phyloP scores from a whole-genome alignment of 495 filamentous ascomycete genomes.

The Bryoglossum gracile region DNA sequence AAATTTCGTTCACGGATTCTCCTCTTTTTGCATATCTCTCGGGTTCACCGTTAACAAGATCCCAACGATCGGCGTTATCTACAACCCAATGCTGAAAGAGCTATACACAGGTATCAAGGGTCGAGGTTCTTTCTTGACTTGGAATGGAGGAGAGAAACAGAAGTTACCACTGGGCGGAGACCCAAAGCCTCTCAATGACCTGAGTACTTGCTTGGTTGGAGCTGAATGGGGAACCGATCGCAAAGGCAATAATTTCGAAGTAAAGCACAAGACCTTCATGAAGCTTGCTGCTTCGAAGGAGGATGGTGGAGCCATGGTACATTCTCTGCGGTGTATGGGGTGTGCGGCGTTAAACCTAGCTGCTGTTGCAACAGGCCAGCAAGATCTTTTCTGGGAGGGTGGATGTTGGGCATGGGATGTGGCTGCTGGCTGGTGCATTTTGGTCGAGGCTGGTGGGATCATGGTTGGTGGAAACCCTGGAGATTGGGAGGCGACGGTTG shows the following conservation, averaged over 20 bases:
- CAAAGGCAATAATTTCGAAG: constrained; percentile 64
- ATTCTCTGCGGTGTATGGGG: constrained; percentile 65
- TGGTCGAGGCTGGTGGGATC: constrained; percentile 75
- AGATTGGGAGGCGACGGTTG: constrained; percentile 65
- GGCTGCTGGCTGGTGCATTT: constrained; percentile 82
- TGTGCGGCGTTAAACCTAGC: constrained; percentile 81
- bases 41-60: constrained; percentile 57
- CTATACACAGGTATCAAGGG: constrained; percentile 68
- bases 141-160: constrained; percentile 27
- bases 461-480: constrained; percentile 74
- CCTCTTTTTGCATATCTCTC: constrained; percentile 74
- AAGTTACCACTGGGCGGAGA: constrained; percentile 49
- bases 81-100: constrained; percentile 65
- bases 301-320: constrained; percentile 77
- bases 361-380: constrained; percentile 65
- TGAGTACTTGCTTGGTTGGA: constrained; percentile 57
- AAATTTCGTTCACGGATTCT: constrained; percentile 82
- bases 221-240: constrained; percentile 77
- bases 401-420: constrained; percentile 97
- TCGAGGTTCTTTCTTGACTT: constrained; percentile 56
- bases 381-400: constrained; percentile 90
- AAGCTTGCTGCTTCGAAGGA: constrained; percentile 55
- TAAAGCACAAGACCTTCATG: constrained; percentile 64
- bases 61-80: constrained; percentile 74
- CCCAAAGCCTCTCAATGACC: constrained; percentile 46